Conservation (phyloP, 139 green algal genomes). For the Asterochloris sp. region DNA sequence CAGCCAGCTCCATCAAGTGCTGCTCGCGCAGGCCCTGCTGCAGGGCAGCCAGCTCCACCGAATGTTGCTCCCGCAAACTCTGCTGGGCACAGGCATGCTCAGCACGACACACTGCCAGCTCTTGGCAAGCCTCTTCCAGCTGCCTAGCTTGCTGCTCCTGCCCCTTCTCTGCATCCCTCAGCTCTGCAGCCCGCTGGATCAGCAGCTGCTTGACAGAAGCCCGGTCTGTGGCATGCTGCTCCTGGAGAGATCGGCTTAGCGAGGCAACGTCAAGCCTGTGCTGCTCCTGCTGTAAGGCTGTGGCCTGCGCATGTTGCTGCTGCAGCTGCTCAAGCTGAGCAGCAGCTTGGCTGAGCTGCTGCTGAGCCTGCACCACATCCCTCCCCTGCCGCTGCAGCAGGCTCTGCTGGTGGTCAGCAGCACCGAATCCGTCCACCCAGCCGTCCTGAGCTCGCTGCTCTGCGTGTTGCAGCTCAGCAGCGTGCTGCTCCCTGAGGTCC, state of each 20-base stretch:
- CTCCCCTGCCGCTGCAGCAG: neutral
- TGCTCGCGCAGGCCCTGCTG: no score
- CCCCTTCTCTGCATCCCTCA: no score
- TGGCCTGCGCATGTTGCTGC: neutral
- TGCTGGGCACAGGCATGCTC: no score
- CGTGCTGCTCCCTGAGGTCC: neutral
- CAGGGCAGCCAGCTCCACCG: neutral
- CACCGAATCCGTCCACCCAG: neutral
- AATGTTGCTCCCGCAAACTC: neutral
- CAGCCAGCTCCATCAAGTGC: neutral
- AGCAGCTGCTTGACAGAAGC: no score
- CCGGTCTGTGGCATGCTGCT: no score
- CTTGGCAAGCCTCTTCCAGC: no score
- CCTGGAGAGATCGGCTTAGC: no score
- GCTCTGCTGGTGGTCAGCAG: neutral
- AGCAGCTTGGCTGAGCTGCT: neutral
- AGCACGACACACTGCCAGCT: no score
- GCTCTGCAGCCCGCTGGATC: no score
- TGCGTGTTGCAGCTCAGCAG: neutral
- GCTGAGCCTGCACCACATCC: neutral
- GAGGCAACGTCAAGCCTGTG: neutral
- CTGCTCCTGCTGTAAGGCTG: neutral
- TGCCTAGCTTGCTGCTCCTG: no score
- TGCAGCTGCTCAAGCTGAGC: slow-evolving; percentile 4
- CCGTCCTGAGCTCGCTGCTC: slow-evolving; percentile 6